Evolutionary conservation across 768 basidiomycete species (phyloP).

Genomic region (Boletus eberwhitei): DNA sequence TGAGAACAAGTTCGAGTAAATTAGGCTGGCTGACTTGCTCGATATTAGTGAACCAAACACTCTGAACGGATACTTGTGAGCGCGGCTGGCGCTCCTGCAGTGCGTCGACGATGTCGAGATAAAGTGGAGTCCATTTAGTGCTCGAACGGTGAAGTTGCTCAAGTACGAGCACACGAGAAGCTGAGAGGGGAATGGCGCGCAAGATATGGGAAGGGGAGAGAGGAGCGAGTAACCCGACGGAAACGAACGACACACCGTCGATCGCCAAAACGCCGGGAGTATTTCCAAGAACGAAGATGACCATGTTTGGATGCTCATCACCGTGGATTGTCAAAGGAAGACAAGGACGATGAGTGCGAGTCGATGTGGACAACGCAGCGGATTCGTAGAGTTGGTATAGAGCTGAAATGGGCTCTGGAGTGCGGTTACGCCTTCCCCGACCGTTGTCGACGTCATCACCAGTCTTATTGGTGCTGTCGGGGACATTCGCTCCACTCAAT

Average conservation of each 20-base stretch:
- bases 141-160: slow-evolving; percentile 76
- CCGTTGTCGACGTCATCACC: not conserved
- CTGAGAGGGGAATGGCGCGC: slow-evolving; percentile 56
- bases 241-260: slow-evolving; percentile 61
- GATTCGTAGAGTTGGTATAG: slow-evolving; percentile 64
- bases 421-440: not conserved
- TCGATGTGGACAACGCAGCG: slow-evolving; percentile 61
- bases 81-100: slow-evolving; percentile 57
- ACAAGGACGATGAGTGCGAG: slow-evolving; percentile 58
- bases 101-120: slow-evolving; percentile 74
- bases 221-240: slow-evolving; percentile 67
- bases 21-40: slow-evolving; percentile 39
- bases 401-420: slow-evolving; percentile 8
- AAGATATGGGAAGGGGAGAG: slow-evolving; percentile 56
- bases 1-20: slow-evolving; percentile 51
- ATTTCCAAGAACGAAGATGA: slow-evolving; percentile 69
- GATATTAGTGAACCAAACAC: slow-evolving; percentile 57
- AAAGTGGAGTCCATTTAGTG: slow-evolving; percentile 86
- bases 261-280: slow-evolving; percentile 40
- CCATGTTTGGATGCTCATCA: slow-evolving; percentile 55
- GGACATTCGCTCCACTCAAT: slow-evolving; percentile 34
- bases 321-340: slow-evolving; percentile 53
- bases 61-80: slow-evolving; percentile 53
- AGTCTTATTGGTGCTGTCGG: not conserved
- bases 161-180: slow-evolving; percentile 69